Base-by-base conservation (phyloP, 2,329 filamentous ascomycete genomes). In the Botrytis porri region DNA sequence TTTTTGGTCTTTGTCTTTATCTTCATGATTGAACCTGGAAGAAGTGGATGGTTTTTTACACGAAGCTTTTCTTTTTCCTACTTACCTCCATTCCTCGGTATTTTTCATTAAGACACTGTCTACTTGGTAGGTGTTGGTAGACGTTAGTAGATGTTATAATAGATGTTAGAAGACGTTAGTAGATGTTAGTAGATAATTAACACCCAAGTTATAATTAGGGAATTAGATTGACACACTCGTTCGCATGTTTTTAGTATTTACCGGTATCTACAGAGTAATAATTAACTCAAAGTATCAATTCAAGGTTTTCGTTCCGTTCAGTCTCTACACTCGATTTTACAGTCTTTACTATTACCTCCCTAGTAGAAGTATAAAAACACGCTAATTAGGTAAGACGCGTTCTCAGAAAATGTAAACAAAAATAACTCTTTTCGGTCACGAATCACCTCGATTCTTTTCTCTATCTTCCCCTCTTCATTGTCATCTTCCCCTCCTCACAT, bases 311-410 rank as follows among this genome's bases (percentile, higher is more conserved):
- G 48, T n/a, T n/a, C 48, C 48, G 48, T 54, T n/a, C 48, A n/a
- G n/a, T n/a, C 48, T 54, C 8, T n/a, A 54, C 14, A 16, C 12
- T 14, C 25, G n/a, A 14, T 20, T 45, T 4, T 45, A 45, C 20
- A 45, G 43, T 45, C 43, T 22, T 45, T 25, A 25, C 48, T 8
- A 29, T 64, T 64, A 16, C 14, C n/a, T 54, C 8, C 25, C 32
- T 54, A 66, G 25, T 39, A 9, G 14, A n/a, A 37, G 20, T 2
- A 8, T 39, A 62, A 45, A 71, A 57, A 64, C 69, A 62, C 60
- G 69, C 43, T 64, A 71, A n/a, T n/a, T n/a, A n/a, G n/a, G n/a
- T n/a, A n/a, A 64, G 41, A 57, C 69, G 35, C 69, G 60, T 8
- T 39, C 12, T 9, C 0, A 22, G 32, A 45, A 48, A 72, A 67